These are phyloP conservation scores for Haematococcus sp. DNA, from an alignment of 139 green algal species.

Conservation along the genomic window DNA sequence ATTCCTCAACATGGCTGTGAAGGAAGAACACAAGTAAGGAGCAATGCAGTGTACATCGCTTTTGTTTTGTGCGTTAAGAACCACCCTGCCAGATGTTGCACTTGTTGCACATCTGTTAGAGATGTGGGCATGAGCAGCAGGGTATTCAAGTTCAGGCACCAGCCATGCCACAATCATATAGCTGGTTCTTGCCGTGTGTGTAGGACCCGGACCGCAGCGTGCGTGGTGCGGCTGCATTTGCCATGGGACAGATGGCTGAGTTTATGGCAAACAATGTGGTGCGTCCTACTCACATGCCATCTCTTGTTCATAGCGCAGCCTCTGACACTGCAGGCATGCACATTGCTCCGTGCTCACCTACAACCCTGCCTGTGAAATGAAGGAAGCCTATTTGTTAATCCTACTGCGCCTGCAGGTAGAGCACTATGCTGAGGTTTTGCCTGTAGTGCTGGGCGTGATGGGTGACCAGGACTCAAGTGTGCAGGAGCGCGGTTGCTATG, in stretches of 20 bases:
- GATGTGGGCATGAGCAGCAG: too few relatives aligned
- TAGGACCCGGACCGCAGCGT: constrained; percentile 49
- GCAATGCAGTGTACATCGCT: too few relatives aligned
- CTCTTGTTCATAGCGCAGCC: too few relatives aligned
- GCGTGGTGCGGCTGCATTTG: constrained; percentile 60
- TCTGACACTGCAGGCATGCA: background rate
- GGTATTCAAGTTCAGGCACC: too few relatives aligned
- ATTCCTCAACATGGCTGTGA: too few relatives aligned
- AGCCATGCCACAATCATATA: too few relatives aligned
- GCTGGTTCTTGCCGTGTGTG: too few relatives aligned
- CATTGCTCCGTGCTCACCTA: background rate
- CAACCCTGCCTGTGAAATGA: background rate
- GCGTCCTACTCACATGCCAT: too few relatives aligned
- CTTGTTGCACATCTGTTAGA: too few relatives aligned
- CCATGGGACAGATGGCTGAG: constrained; percentile 70
- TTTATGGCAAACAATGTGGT: constrained; percentile 64
- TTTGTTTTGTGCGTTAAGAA: too few relatives aligned
- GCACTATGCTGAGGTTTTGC: constrained; percentile 61
- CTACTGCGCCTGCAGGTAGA: constrained; percentile 10
- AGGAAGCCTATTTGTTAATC: background rate
- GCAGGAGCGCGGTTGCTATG: constrained; percentile 65
- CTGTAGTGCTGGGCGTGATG: constrained; percentile 43
- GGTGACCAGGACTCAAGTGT: constrained; percentile 28
- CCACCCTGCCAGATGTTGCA: too few relatives aligned
- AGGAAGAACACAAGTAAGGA: too few relatives aligned